Conservation (phyloP, 805 yeast species). For the Candida ascalaphidarum region DNA sequence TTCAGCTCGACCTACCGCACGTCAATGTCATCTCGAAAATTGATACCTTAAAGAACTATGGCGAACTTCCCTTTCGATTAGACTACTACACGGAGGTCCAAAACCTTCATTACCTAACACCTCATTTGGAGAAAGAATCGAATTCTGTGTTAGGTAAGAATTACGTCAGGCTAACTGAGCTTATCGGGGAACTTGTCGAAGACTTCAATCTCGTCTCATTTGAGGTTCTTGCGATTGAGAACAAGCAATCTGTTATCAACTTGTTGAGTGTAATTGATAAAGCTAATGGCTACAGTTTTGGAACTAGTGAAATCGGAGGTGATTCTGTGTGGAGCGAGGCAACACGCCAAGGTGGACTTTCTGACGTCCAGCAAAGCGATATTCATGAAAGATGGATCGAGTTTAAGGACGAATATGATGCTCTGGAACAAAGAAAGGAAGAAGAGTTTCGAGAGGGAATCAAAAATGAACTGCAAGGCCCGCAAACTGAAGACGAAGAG, state of each 20-base stretch:
- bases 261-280: slow-evolving; percentile 73
- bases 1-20: slow-evolving; percentile 88
- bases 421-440: slow-evolving; percentile 34
- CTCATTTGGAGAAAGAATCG: slow-evolving; percentile 64
- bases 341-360: slow-evolving; percentile 62
- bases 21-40: slow-evolving; percentile 88
- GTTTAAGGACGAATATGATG: slow-evolving; percentile 69
- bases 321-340: slow-evolving; percentile 98
- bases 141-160: slow-evolving; percentile 53
- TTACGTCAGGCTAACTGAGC: slow-evolving; percentile 60
- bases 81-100: slow-evolving; percentile 92
- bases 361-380: slow-evolving; percentile 47
- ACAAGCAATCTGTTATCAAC: slow-evolving; percentile 85
- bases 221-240: slow-evolving; percentile 86
- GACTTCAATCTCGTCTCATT: slow-evolving; percentile 84
- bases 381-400: slow-evolving; percentile 96
- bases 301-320: slow-evolving; percentile 92
- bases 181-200: slow-evolving; percentile 74
- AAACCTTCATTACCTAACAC: slow-evolving; percentile 61
- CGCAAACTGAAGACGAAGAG: slow-evolving; percentile 53
- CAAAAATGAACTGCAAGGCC: slow-evolving; percentile 11
- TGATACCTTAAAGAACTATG: slow-evolving; percentile 70
- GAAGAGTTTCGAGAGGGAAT: slow-evolving; percentile 28
- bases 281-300: slow-evolving; percentile 90
- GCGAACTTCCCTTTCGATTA: slow-evolving; percentile 70